phyloP scores from a whole-genome alignment of 805 yeast genomes.

The Limtongia smithiae region DNA sequence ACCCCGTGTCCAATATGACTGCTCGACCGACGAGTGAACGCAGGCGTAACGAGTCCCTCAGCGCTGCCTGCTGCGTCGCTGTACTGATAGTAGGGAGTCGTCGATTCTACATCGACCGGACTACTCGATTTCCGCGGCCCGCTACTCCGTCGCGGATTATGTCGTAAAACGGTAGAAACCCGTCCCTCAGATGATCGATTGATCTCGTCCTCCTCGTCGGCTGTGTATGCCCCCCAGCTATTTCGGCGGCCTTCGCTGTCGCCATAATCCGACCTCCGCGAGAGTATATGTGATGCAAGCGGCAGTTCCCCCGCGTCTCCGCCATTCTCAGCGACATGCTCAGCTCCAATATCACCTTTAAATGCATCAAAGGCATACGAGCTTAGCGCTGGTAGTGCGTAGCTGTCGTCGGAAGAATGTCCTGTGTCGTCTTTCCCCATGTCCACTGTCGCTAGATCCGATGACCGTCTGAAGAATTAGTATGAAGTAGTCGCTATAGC shows the following conservation, averaged over 20 bases:
- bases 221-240: slow-evolving; percentile 15
- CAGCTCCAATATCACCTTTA: slow-evolving; percentile 32
- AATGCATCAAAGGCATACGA: slow-evolving; percentile 55
- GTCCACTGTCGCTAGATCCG: too few relatives aligned
- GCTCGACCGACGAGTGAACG: slow-evolving; percentile 19
- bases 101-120: slow-evolving; percentile 12
- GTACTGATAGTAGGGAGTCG: slow-evolving; percentile 12
- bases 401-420: slow-evolving; percentile 43
- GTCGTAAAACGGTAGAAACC: too few relatives aligned
- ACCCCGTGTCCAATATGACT: slow-evolving; percentile 29
- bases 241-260: slow-evolving; percentile 27
- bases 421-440: slow-evolving; percentile 17
- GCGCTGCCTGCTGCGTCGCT: background rate
- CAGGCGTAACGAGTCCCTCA: slow-evolving; percentile 17
- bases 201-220: background rate
- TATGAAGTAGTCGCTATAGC: too few relatives aligned
- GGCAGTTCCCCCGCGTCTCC: background rate
- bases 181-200: background rate
- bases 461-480: too few relatives aligned
- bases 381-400: slow-evolving; percentile 58
- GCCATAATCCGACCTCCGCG: too few relatives aligned
- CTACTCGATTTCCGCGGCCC: background rate
- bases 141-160: too few relatives aligned
- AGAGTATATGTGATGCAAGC: slow-evolving; percentile 5
- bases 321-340: background rate